Evolutionary conservation across 2,329 filamentous ascomycete genomes (phyloP), one percentile per base, ranked within the genome.

Genomic region (Calonectria honghensis): DNA sequence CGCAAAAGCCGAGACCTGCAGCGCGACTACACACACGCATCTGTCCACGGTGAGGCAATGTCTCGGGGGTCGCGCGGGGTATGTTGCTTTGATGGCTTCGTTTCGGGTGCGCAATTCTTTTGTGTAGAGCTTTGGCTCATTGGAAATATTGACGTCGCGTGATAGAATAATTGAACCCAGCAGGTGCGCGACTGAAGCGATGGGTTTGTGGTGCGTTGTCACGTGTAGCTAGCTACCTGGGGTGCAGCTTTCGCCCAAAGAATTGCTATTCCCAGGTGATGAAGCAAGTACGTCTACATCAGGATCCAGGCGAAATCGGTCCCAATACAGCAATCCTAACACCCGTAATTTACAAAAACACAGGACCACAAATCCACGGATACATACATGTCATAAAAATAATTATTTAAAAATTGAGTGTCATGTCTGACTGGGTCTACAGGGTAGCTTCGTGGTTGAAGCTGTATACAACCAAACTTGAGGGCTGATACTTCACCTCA

Each of bases 141-240:
- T 67, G 52, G 39, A 31, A 63, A 37, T 7, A 20, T 20, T 20
- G 37, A 18, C 20, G 32, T 27, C 16, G 41, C 20, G 68, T 27
- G 35, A 48, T 37, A 18, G 37, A 18, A 27, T 45, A 37, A 39
- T 39, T 50, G 48, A n/a, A 68, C 59, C 37, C 39, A 48, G 45
- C 39, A 68, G 66, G 72, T 67, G 59, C 76, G 73, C 70, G 75
- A 78, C 75, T 66, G 75, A 63, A 68, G 51, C 75, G 39, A 50
- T 29, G 31, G 31, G 66, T 31, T 52, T 63, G 35, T 29, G 71
- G 72, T 73, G 70, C 77, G 75, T 27, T 76, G 77, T 79, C 77
- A 79, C 78, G 77, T 79, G 78, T 66, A 18, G 35, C n/a, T 66
- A 18, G 35, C n/a, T n/a, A 31, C 39, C 37, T 32, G 24, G 27